Evolutionary conservation across 768 basidiomycete genomes (phyloP).

Genomic region (Glaciozyma antarctica): DNA sequence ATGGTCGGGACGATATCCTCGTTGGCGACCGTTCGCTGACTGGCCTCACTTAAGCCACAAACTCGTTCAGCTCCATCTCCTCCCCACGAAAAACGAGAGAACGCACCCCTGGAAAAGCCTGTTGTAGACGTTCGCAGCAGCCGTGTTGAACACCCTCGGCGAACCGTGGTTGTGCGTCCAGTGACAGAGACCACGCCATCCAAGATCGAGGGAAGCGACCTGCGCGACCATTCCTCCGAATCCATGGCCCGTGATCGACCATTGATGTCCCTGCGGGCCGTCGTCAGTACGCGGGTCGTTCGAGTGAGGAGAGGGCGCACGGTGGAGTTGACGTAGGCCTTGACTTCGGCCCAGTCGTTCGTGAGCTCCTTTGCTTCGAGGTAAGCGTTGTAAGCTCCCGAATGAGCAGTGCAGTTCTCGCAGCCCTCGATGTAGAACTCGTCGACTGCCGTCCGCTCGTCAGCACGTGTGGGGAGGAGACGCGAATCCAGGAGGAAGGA

Average conservation of each 20-base stretch:
- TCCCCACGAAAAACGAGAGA: not conserved
- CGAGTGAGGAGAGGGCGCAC: slow-evolving; percentile 4
- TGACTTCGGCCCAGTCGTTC: slow-evolving; percentile 27
- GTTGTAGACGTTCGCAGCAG: slow-evolving; percentile 30
- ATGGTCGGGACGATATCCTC: slow-evolving; percentile 27
- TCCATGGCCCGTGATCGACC: slow-evolving; percentile 33
- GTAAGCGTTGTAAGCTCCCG: slow-evolving; percentile 27
- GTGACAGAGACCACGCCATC: slow-evolving; percentile 22
- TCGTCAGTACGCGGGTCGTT: not conserved
- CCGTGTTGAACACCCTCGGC: slow-evolving; percentile 29
- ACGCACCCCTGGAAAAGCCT: slow-evolving; percentile 31
- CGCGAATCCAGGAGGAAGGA: too few relatives aligned
- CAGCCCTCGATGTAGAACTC: slow-evolving; percentile 24
- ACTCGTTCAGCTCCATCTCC: too few relatives aligned
- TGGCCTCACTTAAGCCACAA: slow-evolving; percentile 17
- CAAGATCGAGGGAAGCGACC: slow-evolving; percentile 32
- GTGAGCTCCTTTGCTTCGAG: slow-evolving; percentile 32
- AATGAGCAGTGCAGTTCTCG: slow-evolving; percentile 31
- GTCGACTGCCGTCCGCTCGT: slow-evolving; percentile 11
- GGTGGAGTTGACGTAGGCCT: slow-evolving; percentile 23
- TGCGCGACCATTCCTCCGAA: slow-evolving; percentile 33
- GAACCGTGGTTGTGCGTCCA: slow-evolving; percentile 11
- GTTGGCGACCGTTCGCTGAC: slow-evolving; percentile 34
- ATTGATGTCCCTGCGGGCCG: slow-evolving; percentile 26
- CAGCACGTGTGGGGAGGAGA: too few relatives aligned